Evolutionary conservation across 768 basidiomycete genomes (phyloP).

Genomic region (Auricularia heimuer): DNA sequence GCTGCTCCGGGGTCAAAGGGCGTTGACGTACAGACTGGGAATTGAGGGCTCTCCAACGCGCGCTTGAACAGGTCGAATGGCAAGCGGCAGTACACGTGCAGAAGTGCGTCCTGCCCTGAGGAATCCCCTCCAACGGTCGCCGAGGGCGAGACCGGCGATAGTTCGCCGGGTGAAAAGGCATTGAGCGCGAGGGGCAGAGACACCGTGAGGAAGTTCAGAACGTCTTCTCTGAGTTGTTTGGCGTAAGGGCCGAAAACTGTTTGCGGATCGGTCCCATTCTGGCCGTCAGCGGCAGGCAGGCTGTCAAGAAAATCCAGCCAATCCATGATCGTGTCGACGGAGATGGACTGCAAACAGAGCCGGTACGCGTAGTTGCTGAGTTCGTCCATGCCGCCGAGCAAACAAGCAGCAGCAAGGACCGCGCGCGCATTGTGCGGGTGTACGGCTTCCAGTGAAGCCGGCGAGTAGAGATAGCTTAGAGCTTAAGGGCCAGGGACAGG

Average conservation of each 20-base stretch:
- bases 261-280: conserved; percentile 32
- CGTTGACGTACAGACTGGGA: conserved; percentile 57
- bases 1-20: not conserved
- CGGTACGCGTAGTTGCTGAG: conserved; percentile 72
- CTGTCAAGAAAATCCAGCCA: conserved; percentile 73
- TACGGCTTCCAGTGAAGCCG: conserved; percentile 56
- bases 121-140: conserved; percentile 12
- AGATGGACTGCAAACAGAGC: conserved; percentile 65
- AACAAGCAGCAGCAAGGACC: conserved; percentile 74
- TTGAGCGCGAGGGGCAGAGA: conserved; percentile 51
- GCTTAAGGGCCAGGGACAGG: conserved; percentile 30
- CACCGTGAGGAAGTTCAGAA: conserved; percentile 68
- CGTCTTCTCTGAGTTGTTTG: conserved; percentile 63
- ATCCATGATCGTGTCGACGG: conserved; percentile 57
- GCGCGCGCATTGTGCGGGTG: conserved; percentile 73
- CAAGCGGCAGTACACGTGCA: conserved; percentile 67
- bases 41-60: conserved; percentile 67
- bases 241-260: conserved; percentile 71
- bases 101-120: conserved; percentile 49
- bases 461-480: conserved; percentile 73
- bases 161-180: conserved; percentile 10
- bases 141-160: not conserved
- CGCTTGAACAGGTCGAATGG: conserved; percentile 85
- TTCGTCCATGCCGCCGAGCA: conserved; percentile 83
- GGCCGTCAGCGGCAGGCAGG: conserved; percentile 29